phyloP scores from a whole-genome alignment of 2,329 filamentous ascomycete genomes.

The Lizonia empirigonia region DNA sequence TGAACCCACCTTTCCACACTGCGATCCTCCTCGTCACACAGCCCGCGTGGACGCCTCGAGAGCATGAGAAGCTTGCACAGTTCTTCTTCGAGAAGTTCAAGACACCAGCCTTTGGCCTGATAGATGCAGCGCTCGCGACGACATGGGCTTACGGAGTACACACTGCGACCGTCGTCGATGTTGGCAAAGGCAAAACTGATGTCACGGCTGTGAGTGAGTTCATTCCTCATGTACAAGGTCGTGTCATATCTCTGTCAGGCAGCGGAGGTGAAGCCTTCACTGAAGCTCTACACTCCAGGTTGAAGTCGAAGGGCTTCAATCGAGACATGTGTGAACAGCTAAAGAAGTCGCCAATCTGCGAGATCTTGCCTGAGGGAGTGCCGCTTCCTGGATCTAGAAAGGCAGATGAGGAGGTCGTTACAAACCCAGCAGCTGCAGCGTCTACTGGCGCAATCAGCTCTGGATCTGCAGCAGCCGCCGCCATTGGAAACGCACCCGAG shows the following conservation, averaged over 20 bases:
- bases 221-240: slow-evolving; percentile 70
- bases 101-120: slow-evolving; percentile 86
- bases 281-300: slow-evolving; percentile 68
- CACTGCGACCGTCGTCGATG: slow-evolving; percentile 85
- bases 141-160: slow-evolving; percentile 80
- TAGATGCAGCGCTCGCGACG: slow-evolving; percentile 86
- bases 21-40: slow-evolving; percentile 90
- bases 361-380: slow-evolving; percentile 62
- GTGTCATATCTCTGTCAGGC: slow-evolving; percentile 64
- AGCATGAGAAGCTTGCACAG: slow-evolving; percentile 85
- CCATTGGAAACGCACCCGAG: slow-evolving; percentile 56
- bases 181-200: slow-evolving; percentile 91
- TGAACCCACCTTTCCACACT: slow-evolving; percentile 92
- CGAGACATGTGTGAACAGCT: slow-evolving; percentile 69
- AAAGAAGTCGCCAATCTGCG: slow-evolving; percentile 67
- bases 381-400: slow-evolving; percentile 59
- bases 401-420: slow-evolving; percentile 45
- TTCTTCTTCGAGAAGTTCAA: slow-evolving; percentile 98
- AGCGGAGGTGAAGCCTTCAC: slow-evolving; percentile 92
- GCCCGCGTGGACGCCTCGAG: slow-evolving; percentile 86
- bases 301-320: slow-evolving; percentile 64
- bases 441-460: slow-evolving; percentile 60
- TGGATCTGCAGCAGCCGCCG: slow-evolving; percentile 50
- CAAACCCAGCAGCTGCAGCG: slow-evolving; percentile 62
- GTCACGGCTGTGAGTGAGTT: slow-evolving; percentile 89